Base-by-base conservation (phyloP, 2,329 filamentous ascomycete species). In the Aspergillus phoenicis region DNA sequence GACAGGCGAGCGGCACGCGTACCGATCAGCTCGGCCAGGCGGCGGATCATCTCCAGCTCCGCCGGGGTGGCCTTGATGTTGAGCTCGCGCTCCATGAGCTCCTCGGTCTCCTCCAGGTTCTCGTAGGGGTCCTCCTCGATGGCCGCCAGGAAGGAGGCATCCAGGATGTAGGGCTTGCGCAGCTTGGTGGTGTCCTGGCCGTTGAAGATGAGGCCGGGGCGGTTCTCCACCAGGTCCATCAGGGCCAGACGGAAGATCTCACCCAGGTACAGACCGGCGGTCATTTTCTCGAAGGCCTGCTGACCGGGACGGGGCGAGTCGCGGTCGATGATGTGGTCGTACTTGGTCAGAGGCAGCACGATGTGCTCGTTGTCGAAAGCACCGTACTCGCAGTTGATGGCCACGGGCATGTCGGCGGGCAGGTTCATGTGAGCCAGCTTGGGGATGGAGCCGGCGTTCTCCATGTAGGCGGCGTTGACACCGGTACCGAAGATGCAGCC, bases 401-500 rank as follows among this genome's bases (percentile, higher is more conserved):
- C 93, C 84, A 97, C 96, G 51, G 89, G 92, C 62, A 87, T 87
- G 63, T 95, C 88, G 0, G 91, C 83, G 53, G 93, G 90, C 39
- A 98, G 85, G 71, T 96, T 95, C 83, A 96, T 86, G 80, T 97
- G 88, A 10, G 90, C 91, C 58, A 99, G 87, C 84, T 99, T 99
- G 66, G 93, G 94, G 66, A 99, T 92, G 11, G 89, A 91, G 66
- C 92, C 93, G 66, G 87, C 91, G 72, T 96, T 81, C 79, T 99
- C 95, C 90, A 99, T 96, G 82, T 99, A 99, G 41, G 95, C 95
- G 43, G 94, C 95, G 73, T 99, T 99, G 81, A 95, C 97, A 62
- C 95, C 95, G 11, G 95, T 99, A 70, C 95, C 95, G 72, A 99
- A 99, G 74, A 99, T 99, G 79, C 94, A 97, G 59, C 95, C 95